Base-by-base conservation (phyloP, 352 stramenopile genomes). In the Phytophthora cajani region DNA sequence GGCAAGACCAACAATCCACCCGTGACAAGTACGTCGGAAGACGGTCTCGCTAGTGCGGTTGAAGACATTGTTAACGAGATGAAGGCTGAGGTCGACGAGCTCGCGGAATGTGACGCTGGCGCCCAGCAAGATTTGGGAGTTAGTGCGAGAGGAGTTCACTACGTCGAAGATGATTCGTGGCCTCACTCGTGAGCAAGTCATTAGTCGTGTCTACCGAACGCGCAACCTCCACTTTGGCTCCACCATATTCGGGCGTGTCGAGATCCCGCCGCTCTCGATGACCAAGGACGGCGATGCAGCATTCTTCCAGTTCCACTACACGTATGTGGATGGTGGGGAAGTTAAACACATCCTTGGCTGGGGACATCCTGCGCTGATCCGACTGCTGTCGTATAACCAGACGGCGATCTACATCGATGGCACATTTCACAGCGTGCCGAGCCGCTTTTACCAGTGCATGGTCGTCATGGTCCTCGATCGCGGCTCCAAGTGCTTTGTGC, bases 301-400 rank as follows among this genome's bases (percentile, higher is more conserved):
- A 11, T 63, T 74, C 38, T 70, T 70, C 51, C 61, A 67, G 55
- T 67, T 74, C 50, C 36, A 70, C 44, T 61, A 58, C 33, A 56
- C 67, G 7, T 74, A 56, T 47, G 42, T 53, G 47, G 25, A 52
- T 10, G 27, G 30, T n/a, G 25, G 25, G 8, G 19, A 52, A 17
- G 21, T 56, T 6, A 36, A 64, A 1, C 52, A 67, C n/a, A 65
- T 74, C 14, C 44, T 80, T 14, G 64, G 59, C 2, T 80, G 58
- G 67, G 64, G 36, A 17, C 69, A 69, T 27, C 23, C 23, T 27
- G 23, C 23, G 23, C 23, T 27, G 23, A 27, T 27, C 23, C 23
- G 0, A 27, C 38, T 74, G 36, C 36, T 42, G 36, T 42, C 36
- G 36, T 42, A 42, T 5, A 42, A 42, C 11, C 36, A 17, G 36